Conservation (phyloP, 306 rosid species). For the Glycine latifolia region DNA sequence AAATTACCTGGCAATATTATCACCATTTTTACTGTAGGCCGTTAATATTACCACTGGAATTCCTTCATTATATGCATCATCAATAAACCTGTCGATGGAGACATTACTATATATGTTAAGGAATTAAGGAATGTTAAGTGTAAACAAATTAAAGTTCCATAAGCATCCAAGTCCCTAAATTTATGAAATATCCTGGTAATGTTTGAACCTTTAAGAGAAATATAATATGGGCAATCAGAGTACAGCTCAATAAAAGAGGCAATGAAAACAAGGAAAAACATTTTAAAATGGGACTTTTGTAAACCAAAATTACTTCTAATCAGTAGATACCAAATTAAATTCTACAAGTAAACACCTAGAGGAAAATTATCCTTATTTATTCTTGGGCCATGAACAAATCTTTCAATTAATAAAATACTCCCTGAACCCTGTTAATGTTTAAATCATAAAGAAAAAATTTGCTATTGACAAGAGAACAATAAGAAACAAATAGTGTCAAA, state of each 20-base stretch:
- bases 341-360: neutral
- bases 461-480: neutral
- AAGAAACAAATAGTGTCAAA: neutral
- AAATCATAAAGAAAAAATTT: constrained; percentile 22
- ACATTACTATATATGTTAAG: constrained; percentile 42
- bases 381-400: constrained; percentile 14
- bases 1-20: constrained; percentile 70
- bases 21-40: constrained; percentile 77
- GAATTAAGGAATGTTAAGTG: constrained; percentile 12
- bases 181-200: neutral
- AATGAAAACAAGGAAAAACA: constrained; percentile 38
- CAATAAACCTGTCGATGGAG: constrained; percentile 76
- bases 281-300: constrained; percentile 29
- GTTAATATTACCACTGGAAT: constrained; percentile 79
- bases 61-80: constrained; percentile 72
- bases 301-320: neutral
- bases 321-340: neutral
- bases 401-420: constrained; percentile 28
- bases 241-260: constrained; percentile 30
- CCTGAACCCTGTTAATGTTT: neutral
- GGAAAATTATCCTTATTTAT: constrained; percentile 35
- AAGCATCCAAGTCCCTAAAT: constrained; percentile 39
- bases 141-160: constrained; percentile 36
- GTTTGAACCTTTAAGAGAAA: neutral
- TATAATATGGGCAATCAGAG: constrained; percentile 14